phyloP scores from a whole-genome alignment of 2,329 filamentous ascomycete species.

The Zasmidium angulare region DNA sequence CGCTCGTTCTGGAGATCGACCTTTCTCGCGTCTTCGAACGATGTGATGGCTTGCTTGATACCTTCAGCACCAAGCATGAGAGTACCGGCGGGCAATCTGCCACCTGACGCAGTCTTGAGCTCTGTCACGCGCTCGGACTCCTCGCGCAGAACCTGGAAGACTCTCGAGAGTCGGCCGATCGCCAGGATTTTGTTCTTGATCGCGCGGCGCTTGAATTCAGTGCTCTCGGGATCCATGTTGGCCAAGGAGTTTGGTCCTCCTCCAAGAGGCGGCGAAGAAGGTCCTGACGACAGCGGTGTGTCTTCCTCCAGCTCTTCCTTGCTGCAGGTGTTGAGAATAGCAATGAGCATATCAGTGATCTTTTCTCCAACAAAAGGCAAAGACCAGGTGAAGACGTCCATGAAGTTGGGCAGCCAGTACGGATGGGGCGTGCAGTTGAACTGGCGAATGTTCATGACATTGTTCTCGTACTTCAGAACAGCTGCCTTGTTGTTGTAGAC shows the following conservation, averaged over 20 bases:
- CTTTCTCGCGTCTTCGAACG: slow-evolving; percentile 94
- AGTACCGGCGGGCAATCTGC: slow-evolving; percentile 87
- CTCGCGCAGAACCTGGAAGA: slow-evolving; percentile 97
- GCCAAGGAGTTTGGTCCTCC: slow-evolving; percentile 32
- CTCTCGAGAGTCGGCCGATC: slow-evolving; percentile 91
- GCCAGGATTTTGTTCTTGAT: slow-evolving; percentile 99
- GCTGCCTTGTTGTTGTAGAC: slow-evolving; percentile 99
- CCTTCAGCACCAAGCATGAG: slow-evolving; percentile 98
- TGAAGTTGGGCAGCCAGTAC: slow-evolving; percentile 99
- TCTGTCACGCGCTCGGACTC: slow-evolving; percentile 96
- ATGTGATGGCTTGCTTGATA: slow-evolving; percentile 97
- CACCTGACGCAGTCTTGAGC: slow-evolving; percentile 93
- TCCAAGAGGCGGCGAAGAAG: slow-evolving; percentile 68
- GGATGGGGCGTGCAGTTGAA: slow-evolving; percentile 99
- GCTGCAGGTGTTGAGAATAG: slow-evolving; percentile 97
- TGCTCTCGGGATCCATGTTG: slow-evolving; percentile 73
- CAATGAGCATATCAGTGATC: slow-evolving; percentile 98
- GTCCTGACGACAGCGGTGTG: slow-evolving; percentile 70
- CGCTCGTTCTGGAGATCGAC: slow-evolving; percentile 96
- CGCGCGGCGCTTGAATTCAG: slow-evolving; percentile 89
- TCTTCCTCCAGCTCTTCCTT: slow-evolving; percentile 94
- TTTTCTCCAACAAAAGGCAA: slow-evolving; percentile 98
- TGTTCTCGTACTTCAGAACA: slow-evolving; percentile 98
- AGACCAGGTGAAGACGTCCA: slow-evolving; percentile 99
- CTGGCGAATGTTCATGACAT: slow-evolving; percentile 99